Conservation (phyloP, 1,139 yeast species). For the Suhomyces kunorum region DNA sequence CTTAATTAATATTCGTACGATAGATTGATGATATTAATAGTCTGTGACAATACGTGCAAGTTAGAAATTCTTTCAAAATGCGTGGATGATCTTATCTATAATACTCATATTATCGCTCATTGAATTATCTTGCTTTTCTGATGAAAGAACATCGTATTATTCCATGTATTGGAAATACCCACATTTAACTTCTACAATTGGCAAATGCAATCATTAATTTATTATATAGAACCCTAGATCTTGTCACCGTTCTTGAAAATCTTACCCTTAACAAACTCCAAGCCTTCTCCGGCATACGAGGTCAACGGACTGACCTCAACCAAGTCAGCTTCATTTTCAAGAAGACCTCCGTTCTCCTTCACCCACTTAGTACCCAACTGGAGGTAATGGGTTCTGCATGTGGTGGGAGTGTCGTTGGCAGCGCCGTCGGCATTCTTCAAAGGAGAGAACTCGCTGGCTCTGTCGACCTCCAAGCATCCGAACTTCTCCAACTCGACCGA, state of each 20-base stretch:
- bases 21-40: too few relatives aligned
- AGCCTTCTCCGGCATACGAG: conserved; percentile 85
- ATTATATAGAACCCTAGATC: conserved; percentile 22
- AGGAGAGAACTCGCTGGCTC: conserved; percentile 87
- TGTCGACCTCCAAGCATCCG: conserved; percentile 89
- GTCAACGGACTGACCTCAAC: conserved; percentile 81
- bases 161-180: too few relatives aligned
- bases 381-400: conserved; percentile 70
- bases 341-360: conserved; percentile 60
- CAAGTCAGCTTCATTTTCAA: conserved; percentile 43
- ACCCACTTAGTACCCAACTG: conserved; percentile 80
- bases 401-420: conserved; percentile 77
- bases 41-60: too few relatives aligned
- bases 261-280: conserved; percentile 59
- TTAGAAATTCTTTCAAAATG: too few relatives aligned
- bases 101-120: too few relatives aligned
- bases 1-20: too few relatives aligned
- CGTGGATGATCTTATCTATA: too few relatives aligned
- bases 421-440: conserved; percentile 89
- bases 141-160: too few relatives aligned
- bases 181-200: not conserved
- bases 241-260: conserved; percentile 45
- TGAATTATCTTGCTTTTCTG: too few relatives aligned
- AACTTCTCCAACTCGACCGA: conserved; percentile 70
- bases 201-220: conserved; percentile 6